A percentile compares a stretch with the other conserved stretches of the same genome.
phyloP scores from a whole-genome alignment of 768 basidiomycete species.

The Tulasnella calospora region DNA sequence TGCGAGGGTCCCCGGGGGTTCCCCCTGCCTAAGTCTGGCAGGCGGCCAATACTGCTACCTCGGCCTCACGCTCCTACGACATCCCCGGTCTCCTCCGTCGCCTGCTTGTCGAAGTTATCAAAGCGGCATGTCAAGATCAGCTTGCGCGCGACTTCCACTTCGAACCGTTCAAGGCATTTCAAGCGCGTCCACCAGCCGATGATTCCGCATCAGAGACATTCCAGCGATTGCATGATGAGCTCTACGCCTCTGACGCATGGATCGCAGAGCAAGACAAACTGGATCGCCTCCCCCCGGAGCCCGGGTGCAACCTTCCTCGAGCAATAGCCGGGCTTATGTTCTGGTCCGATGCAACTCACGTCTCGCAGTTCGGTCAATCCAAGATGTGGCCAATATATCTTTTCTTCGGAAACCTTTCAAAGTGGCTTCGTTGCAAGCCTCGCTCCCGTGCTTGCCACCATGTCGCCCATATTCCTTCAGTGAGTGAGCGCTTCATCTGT shows the following conservation, averaged over 20 bases:
- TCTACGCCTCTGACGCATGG: slow-evolving; percentile 18
- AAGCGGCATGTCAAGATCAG: no score
- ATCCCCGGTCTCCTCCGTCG: no score
- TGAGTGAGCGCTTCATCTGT: not conserved
- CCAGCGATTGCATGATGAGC: slow-evolving; percentile 2
- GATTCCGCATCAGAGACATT: not conserved
- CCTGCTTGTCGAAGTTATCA: no score
- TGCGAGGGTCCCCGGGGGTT: no score
- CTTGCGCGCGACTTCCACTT: not conserved
- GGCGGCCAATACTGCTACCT: no score
- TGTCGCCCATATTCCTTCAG: slow-evolving; percentile 22
- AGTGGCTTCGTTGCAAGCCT: not conserved
- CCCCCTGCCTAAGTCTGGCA: no score
- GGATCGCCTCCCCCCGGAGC: not conserved
- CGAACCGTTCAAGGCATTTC: not conserved
- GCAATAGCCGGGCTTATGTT: slow-evolving; percentile 14
- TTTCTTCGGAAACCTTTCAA: slow-evolving; percentile 22
- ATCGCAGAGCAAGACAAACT: slow-evolving; percentile 7
- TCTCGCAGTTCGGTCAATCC: slow-evolving; percentile 21
- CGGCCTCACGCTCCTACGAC: no score
- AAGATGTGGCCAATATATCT: slow-evolving; percentile 28
- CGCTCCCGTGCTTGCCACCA: not conserved
- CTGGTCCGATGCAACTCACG: slow-evolving; percentile 24
- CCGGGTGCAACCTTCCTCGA: not conserved
- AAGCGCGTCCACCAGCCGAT: not conserved